Conservation (phyloP, 1,284 basidiomycete species). For the Ceratobasidium sp. region DNA sequence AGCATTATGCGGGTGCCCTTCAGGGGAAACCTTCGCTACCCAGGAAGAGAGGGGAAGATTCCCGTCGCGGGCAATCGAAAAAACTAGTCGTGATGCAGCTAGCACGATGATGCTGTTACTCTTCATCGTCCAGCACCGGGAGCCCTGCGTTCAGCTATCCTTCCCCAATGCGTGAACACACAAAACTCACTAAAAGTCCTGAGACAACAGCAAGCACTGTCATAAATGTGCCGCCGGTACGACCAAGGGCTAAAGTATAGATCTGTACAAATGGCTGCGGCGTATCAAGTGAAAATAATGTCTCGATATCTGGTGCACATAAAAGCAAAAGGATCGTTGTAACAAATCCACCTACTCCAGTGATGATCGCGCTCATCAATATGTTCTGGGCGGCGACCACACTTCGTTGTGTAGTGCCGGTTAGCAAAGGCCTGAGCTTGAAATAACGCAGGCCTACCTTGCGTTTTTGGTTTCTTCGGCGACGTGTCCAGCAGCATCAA, state of each 20-base stretch:
- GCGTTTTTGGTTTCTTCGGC: slow-evolving; percentile 58
- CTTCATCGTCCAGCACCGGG: slow-evolving; percentile 50
- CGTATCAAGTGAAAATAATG: slow-evolving; percentile 53
- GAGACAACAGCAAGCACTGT: slow-evolving; percentile 55
- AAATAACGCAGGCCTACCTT: slow-evolving; percentile 14
- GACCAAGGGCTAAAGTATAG: slow-evolving; percentile 55
- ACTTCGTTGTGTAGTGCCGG: slow-evolving; percentile 35
- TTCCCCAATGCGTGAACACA: neutral
- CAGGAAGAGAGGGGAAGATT: slow-evolving; percentile 56
- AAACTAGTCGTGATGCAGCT: slow-evolving; percentile 57
- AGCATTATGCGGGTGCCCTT: slow-evolving; percentile 56
- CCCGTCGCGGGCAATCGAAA: slow-evolving; percentile 58
- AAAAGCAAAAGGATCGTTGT: slow-evolving; percentile 56
- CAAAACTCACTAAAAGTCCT: slow-evolving; percentile 50
- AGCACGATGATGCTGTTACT: slow-evolving; percentile 50
- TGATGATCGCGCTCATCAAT: slow-evolving; percentile 54
- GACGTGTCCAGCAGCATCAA: slow-evolving; percentile 57
- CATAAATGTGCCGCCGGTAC: slow-evolving; percentile 56
- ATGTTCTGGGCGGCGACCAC: slow-evolving; percentile 56
- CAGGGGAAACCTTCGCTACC: slow-evolving; percentile 55
- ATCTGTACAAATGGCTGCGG: slow-evolving; percentile 58
- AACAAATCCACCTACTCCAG: slow-evolving; percentile 53
- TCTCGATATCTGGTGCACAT: slow-evolving; percentile 55
- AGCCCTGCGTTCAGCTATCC: slow-evolving; percentile 51
- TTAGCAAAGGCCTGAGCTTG: neutral